Percentiles rank a stretch among this genome's conserved stretches.
Evolutionary conservation across 2,329 filamentous ascomycete genomes (phyloP).

Genomic region (Cadophora gregata): DNA sequence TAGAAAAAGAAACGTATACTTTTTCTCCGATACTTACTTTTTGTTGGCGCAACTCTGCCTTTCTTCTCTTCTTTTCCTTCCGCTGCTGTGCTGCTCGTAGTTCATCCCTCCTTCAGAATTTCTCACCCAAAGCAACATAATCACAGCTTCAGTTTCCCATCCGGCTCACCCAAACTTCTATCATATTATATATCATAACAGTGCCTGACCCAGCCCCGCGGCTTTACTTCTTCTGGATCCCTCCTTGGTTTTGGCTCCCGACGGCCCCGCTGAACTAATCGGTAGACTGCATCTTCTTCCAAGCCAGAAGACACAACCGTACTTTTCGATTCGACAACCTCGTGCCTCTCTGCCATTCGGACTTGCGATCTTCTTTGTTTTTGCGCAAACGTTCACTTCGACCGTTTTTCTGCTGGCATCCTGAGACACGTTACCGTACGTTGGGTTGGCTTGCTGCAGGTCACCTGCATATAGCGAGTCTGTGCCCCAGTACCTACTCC

Average conservation of each 20-base stretch:
- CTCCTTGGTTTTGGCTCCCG: conserved; percentile 7
- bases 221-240: conserved; percentile 8
- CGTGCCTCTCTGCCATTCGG: not conserved
- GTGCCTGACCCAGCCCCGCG: not conserved
- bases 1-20: not conserved
- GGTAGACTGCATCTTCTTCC: not conserved
- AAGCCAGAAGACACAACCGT: not conserved
- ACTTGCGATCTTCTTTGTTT: not conserved
- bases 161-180: not conserved
- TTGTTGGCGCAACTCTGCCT: not conserved
- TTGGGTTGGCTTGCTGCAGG: conserved; percentile 13
- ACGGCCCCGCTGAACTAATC: not conserved
- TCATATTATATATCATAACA: not conserved
- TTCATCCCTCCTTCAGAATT: not conserved
- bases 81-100: not conserved
- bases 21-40: conserved; percentile 4
- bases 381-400: not conserved
- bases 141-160: not conserved
- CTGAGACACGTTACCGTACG: conserved; percentile 16
- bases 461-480: conserved; percentile 17
- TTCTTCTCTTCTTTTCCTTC: not conserved
- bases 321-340: conserved; percentile 9
- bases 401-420: not conserved
- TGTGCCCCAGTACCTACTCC: not conserved
- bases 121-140: not conserved